These are phyloP conservation scores for Chenopodium formosanum DNA, from an alignment of 148 eudicot species.

Conservation along the genomic window DNA sequence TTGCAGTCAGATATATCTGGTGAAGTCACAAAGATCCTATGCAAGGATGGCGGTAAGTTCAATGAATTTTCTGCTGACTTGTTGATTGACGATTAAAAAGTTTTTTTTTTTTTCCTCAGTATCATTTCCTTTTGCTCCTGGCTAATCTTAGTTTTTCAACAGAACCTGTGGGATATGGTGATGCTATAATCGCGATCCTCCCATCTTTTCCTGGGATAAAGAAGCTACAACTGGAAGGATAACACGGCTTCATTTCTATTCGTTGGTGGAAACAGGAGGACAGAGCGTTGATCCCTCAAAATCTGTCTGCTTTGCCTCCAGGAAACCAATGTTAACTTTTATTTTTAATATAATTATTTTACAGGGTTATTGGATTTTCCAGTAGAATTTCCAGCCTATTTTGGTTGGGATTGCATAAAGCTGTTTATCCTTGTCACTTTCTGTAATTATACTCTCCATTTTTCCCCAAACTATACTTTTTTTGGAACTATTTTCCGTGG, in stretches of 20 bases:
- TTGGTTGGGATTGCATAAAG: slow-evolving; percentile 1
- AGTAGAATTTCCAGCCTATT: neutral
- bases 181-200: slow-evolving; percentile 73
- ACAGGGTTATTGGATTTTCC: neutral
- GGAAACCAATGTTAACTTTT: neutral
- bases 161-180: slow-evolving; percentile 86
- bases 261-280: neutral
- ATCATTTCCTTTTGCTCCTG: neutral
- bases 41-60: slow-evolving; percentile 75
- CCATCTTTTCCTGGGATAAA: slow-evolving; percentile 90
- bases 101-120: neutral
- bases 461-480: neutral
- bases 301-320: neutral
- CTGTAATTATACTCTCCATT: slow-evolving; percentile 13
- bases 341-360: neutral
- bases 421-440: slow-evolving; percentile 3
- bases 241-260: neutral
- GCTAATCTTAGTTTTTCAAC: slow-evolving; percentile 23
- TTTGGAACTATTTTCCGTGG: neutral
- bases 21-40: slow-evolving; percentile 73
- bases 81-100: neutral
- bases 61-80: neutral
- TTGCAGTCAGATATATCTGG: slow-evolving; percentile 77
- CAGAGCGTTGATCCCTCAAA: neutral
- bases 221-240: slow-evolving; percentile 34